Evolutionary conservation across 192 early-diverging fungal species (phyloP).

Genomic region (Chytriomyces sp.): DNA sequence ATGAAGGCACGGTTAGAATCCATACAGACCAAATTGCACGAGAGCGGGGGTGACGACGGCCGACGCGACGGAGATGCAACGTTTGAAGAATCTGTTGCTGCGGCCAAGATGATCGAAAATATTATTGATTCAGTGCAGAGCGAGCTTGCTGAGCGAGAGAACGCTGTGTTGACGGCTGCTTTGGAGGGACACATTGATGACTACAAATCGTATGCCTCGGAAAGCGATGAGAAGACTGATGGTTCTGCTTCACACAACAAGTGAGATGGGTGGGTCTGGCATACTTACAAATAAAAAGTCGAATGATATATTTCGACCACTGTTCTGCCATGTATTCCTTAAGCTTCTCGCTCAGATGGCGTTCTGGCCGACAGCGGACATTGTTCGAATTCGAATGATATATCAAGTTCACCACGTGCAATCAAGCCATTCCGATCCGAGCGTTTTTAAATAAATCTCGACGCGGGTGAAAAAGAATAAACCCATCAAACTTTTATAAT

Average conservation of each 20-base stretch:
- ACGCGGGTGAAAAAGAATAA: no score
- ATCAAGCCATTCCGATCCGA: no score
- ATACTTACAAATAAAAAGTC: no score
- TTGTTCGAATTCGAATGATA: no score
- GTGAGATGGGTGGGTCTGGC: no score
- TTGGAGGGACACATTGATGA: background rate
- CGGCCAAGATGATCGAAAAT: background rate
- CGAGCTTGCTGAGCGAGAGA: conserved; percentile 19
- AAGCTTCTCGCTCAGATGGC: no score
- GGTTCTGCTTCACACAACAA: background rate
- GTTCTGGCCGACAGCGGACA: no score
- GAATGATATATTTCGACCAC: no score
- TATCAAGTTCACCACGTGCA: no score
- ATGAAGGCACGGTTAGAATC: conserved; percentile 19
- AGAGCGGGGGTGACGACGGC: background rate
- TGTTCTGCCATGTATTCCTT: no score
- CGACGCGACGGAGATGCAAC: background rate
- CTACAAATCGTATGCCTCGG: background rate
- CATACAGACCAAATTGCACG: conserved; percentile 14
- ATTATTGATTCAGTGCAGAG: conserved; percentile 12
- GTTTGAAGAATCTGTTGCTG: background rate
- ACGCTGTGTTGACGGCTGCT: background rate
- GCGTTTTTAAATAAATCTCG: no score
- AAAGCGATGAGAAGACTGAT: background rate
- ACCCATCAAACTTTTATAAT: background rate